Base-by-base conservation (phyloP, 305 asterid species). In the Lippia alba region DNA sequence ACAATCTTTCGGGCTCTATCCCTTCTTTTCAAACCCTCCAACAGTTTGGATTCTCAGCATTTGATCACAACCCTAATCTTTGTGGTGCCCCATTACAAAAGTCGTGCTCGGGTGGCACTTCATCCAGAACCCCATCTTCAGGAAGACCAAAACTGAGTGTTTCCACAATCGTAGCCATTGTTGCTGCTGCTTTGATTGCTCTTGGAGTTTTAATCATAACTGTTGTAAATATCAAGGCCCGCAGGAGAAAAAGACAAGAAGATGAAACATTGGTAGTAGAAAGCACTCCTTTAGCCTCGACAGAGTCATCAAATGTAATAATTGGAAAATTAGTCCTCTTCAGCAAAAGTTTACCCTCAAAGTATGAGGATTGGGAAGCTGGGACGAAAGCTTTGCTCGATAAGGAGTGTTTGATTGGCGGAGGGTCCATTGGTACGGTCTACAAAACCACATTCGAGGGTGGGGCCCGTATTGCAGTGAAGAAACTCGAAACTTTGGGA, bases 331-430 rank as follows among this genome's bases (percentile, higher is more conserved):
- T 94, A 57, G 96, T 94, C 59, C 90, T 91, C 53, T 94, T 89
- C 79, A 83, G 91, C 85, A 89, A 85, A 77, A 85, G 82, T 48
- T 75, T 91, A 59, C 99, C 97, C 41, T 87, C 97, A 7, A 94
- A 87, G 69, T 94, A 94, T 48, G 96, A 94, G 71, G 99, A 88
- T 66, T 94, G 99, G 99, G 97, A 94, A 76, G 82, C 90, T 3
- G 99, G 97, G 6, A 91, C 97, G 0, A 91, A 88, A 81, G 93
- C 97, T 8, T 82, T 94, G 91, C 91, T 91, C 14, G 95, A 94
- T 77, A 94, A 85, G 70, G 99, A 94, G 53, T 82, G 96, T 60
- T 45, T 91, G 56, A 68, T 94, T 51, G 99, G 99, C 1, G 85
- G 89, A 56, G 97, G 99, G 1, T 85, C 97, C 15, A 86, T 91